Evolutionary conservation across 2,329 filamentous ascomycete species (phyloP), one percentile per base, ranked within the genome.

Genomic region (Fusarium sp.): DNA sequence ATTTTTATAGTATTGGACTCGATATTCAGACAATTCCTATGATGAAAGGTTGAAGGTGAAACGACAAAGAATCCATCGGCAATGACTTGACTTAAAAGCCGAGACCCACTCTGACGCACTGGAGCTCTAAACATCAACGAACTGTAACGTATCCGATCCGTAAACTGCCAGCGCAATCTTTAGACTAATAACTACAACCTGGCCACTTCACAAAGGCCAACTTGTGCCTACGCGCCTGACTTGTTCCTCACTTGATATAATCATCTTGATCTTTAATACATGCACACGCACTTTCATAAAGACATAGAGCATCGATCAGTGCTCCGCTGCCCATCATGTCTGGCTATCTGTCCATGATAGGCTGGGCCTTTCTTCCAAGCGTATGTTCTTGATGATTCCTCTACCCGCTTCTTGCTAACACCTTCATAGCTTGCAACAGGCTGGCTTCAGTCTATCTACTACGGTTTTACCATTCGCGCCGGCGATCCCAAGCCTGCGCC

Each of bases 391-490:
- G 13, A 27, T 16, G n/a, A 34, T 51, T 15, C 15, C 56, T 34
- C 48, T 47, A 45, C 20, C 6, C 16, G 24, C 22, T 20, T n/a
- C 53, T 40, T 58, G 55, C 75, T 75, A 62, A 76, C 69, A 27
- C 20, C 30, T 24, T 40, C 30, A 49, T 68, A 97, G 93, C 88
- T 95, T 74, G 91, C 90, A 51, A 94, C 94, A 40, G 88, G 88
- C 69, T 92, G 91, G 83, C 79, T 92, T 8, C 95, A 98, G 79
- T 86, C 87, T 67, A 84, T 97, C 73, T 96, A 94, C 83, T 99
- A 98, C 83, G 87, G 91, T 75, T 82, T 98, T 73, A 92, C 93
- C 58, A 95, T 97, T 78, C 94, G 94, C 71, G 96, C 94, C 48
- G 96, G 96, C 77, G 90, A 94, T 67, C 92, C 92, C 16, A 92